Evolutionary conservation across 768 basidiomycete species (phyloP), one percentile per base, ranked within the genome.

Genomic region (Leccinum olivaceopallidum): DNA sequence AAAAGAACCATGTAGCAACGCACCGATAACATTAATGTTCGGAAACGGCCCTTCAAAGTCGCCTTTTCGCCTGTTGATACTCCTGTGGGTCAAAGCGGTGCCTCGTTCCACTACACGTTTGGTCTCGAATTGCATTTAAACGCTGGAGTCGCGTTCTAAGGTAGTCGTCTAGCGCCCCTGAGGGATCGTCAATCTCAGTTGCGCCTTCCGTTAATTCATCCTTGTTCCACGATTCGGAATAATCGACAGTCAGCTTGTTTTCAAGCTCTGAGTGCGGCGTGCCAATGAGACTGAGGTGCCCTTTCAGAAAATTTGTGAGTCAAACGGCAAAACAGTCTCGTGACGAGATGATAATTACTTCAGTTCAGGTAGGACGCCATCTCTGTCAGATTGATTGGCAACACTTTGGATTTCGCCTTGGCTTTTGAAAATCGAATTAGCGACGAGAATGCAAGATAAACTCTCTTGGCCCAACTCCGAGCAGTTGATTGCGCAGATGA

Each of bases 41-140:
- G 54, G 87, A 66, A 0, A 91, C 81, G 2, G 96, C 97, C 61
- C 85, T 87, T 73, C 90, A 90, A 48, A 99, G 79, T 68, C 85
- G 86, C 71, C 86, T 87, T 76, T 90, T 93, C n/a, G 95, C 95
- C 44, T 85, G 78, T 47, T 85, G 78, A 74, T 97, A 99, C 58
- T 89, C 85, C 50, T 89, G 90, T 0, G 92, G 93, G 66, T 89
- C 84, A 34, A 75, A 80, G 10, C 64, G 55, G 32, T 58, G 44
- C 20, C 44, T 56, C 34, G 44, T 54, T 39, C 18, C 53, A 48
- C 44, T 44, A 13, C n/a, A 20, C 0, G 49, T 32, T 18, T 20
- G 10, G 9, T 22, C 30, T 58, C 53, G 42, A 30, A 28, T n/a
- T 14, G 28, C 22, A 20, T 54, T 37, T 34, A 32, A 32, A n/a